Evolutionary conservation across 805 yeast genomes (phyloP).

Genomic region (Trichomonascus vanleenenianus): DNA sequence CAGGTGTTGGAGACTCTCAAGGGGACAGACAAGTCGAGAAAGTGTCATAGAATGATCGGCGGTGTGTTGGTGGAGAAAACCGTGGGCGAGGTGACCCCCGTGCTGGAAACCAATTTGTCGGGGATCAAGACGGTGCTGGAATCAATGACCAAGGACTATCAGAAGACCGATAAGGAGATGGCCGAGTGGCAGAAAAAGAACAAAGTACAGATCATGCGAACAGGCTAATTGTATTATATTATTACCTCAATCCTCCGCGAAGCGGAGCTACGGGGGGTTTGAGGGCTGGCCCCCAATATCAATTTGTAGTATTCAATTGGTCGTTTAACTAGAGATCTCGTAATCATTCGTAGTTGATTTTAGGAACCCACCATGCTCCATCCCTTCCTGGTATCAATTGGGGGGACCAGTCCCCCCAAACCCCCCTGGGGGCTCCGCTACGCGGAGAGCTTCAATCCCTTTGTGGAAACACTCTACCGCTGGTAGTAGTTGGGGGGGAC

Average conservation of each 20-base stretch:
- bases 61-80: constrained; percentile 81
- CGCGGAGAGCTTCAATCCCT: too few species aligned
- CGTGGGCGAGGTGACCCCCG: constrained; percentile 66
- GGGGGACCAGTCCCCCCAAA: too few species aligned
- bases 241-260: neutral
- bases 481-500: too few species aligned
- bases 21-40: constrained; percentile 48
- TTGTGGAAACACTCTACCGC: too few species aligned
- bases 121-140: constrained; percentile 38
- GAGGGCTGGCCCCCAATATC: neutral
- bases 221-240: constrained; percentile 5
- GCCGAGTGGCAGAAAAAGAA: constrained; percentile 43
- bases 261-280: too few species aligned
- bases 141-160: constrained; percentile 34
- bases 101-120: constrained; percentile 47
- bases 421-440: too few species aligned
- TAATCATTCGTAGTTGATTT: too few species aligned
- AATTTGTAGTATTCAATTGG: too few species aligned
- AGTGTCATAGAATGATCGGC: constrained; percentile 89
- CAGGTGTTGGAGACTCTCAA: constrained; percentile 53
- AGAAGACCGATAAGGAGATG: constrained; percentile 36
- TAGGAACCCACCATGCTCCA: too few species aligned
- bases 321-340: too few species aligned
- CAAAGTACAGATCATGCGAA: constrained; percentile 40
- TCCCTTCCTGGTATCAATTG: too few species aligned